Base-by-base conservation (phyloP, 1,284 basidiomycete genomes). In the Pseudomicrostroma phylloplanum region DNA sequence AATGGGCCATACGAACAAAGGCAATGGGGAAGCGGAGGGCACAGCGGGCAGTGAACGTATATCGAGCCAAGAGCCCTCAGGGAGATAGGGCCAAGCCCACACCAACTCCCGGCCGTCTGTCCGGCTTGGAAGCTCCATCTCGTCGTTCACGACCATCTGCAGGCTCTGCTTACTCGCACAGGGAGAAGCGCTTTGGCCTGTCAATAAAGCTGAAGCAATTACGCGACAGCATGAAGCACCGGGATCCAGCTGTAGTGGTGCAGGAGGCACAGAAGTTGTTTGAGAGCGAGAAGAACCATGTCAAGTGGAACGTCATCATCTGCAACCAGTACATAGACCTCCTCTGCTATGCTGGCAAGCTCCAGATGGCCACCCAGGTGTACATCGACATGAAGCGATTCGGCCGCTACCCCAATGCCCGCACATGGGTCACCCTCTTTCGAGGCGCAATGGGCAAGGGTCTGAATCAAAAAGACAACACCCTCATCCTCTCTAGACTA, bases 341-440 rank as follows among this genome's bases (percentile, higher is more conserved):
- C 12, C 12, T 48, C 6, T 21, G 15, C 17, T 21, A 21, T 6
- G 43, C 43, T 3, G 43, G 43, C 43, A 48, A 48, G 43, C 17
- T 48, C 4, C 15, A 48, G 15, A 17, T n/a, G 43, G 43, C 43
- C 17, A 17, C 21, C 6, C 17, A 48, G 17, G 15, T 48, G 43
- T 48, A 48, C 43, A 48, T n/a, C 21, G 43, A 48, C 17, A 48
- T 48, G 43, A 48, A 48, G 12, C 43, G 43, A n/a, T 21, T n/a
- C 6, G 43, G 43, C 12, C 17, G 6, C 4, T 21, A 48, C 12
- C 17, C 43, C 43, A 21, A 48, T 21, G 43, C 21, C 15, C 43
- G 43, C 17, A 48, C 43, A n/a, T 48, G 15, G 15, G 17, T 48
- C 4, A 21, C 43, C 43, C 15, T 48, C 12, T 48, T 48, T 13